These are phyloP conservation scores for Jatropha podagrica DNA, from an alignment of 441 rosid genomes.

Conservation along the genomic window DNA sequence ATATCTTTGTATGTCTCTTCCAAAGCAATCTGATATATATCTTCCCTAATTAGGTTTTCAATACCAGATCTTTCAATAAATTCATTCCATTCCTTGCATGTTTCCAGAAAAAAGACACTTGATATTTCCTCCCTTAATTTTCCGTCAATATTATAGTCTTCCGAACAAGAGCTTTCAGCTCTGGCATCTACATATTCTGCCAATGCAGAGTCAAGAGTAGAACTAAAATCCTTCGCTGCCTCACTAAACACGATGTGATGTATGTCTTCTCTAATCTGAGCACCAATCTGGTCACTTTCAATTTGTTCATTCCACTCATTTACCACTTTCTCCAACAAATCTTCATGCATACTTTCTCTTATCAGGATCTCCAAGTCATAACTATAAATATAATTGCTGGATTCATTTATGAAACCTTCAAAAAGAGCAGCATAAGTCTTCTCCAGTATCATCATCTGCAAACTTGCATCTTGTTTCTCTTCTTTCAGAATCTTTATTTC, in stretches of 20 bases:
- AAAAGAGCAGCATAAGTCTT: constrained; percentile 41
- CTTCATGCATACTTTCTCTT: constrained; percentile 32
- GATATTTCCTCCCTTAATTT: constrained; percentile 24
- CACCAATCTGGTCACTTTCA: constrained; percentile 24
- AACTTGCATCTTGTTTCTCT: constrained; percentile 43
- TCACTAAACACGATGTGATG: constrained; percentile 20
- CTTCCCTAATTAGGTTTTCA: constrained; percentile 23
- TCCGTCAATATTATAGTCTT: constrained; percentile 21
- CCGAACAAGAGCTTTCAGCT: constrained; percentile 2
- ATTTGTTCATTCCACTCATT: constrained; percentile 28
- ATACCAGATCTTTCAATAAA: constrained; percentile 15
- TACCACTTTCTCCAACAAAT: constrained; percentile 24
- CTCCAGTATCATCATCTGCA: constrained; percentile 38
- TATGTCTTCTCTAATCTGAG: constrained; percentile 24
- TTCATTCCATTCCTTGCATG: constrained; percentile 31
- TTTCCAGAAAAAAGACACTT: constrained; percentile 23
- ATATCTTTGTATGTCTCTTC: constrained; percentile 28
- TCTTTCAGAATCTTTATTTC: constrained; percentile 32
- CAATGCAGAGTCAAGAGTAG: background rate
- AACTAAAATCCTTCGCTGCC: constrained; percentile 13
- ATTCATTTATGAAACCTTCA: constrained; percentile 34
- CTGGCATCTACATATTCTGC: constrained; percentile 11
- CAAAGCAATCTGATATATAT: constrained; percentile 26
- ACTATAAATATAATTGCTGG: constrained; percentile 13
- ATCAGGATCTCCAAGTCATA: constrained; percentile 25